These are phyloP conservation scores for Entrophospora sp. DNA, from an alignment of 192 early-diverging fungal species.

Conservation along the genomic window DNA sequence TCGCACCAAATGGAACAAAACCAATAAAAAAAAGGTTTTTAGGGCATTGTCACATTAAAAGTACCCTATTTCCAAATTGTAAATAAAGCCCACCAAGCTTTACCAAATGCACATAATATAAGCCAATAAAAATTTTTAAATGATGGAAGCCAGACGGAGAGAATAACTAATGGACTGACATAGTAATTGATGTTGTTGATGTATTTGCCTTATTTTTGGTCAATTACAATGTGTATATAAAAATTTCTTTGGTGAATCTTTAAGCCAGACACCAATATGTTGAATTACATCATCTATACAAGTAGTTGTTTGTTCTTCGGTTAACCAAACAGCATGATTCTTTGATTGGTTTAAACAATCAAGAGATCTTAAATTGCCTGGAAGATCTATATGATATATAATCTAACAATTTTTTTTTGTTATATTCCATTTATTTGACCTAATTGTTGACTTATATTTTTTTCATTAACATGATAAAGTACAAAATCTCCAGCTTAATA, in stretches of 20 bases:
- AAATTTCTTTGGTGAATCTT: not conserved
- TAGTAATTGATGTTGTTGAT: not conserved
- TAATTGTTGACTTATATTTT: not conserved
- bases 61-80: constrained; percentile 1
- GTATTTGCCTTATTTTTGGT: not conserved
- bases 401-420: not conserved
- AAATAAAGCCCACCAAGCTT: not conserved
- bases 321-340: too few relatives aligned
- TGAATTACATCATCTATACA: not conserved
- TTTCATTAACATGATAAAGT: not conserved
- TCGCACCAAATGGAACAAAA: constrained; percentile 2
- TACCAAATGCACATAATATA: not conserved
- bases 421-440: too few relatives aligned
- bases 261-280: not conserved
- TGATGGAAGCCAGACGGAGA: too few relatives aligned
- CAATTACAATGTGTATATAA: not conserved
- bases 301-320: too few relatives aligned
- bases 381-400: not conserved
- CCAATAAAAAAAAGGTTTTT: not conserved
- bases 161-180: too few relatives aligned
- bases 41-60: not conserved
- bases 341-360: not conserved
- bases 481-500: not conserved
- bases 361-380: not conserved
- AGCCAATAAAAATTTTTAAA: not conserved